Evolutionary conservation across 352 stramenopile species (phyloP).

Genomic region (Ochromonadaceae sp.): DNA sequence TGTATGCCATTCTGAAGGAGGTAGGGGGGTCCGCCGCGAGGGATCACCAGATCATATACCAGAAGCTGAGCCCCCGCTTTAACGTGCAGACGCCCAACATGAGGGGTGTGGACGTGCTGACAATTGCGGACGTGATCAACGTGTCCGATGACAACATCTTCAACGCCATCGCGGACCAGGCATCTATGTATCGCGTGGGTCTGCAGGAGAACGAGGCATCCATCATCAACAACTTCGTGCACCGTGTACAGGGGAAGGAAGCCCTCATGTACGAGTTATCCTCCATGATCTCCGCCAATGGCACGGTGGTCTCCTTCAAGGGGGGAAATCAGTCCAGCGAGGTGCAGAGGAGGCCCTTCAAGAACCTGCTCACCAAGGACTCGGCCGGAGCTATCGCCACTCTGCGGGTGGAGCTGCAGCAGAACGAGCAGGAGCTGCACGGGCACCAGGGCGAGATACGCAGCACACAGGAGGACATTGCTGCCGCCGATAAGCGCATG

Average conservation of each 20-base stretch:
- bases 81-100: no score
- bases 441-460: no score
- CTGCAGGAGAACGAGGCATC: neutral
- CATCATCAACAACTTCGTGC: neutral
- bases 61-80: no score
- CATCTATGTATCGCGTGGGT: neutral
- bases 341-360: neutral
- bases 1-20: no score
- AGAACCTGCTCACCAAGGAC: neutral
- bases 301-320: neutral
- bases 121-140: neutral
- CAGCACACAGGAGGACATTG: no score
- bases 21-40: no score
- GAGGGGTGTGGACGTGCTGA: neutral
- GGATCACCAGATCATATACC: no score
- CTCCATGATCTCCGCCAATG: neutral
- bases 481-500: no score
- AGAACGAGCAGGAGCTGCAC: no score
- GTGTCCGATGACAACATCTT: slow-evolving; percentile 1
- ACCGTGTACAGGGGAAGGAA: neutral
- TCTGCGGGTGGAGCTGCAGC: no score
- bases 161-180: slow-evolving; percentile 9
- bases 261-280: neutral
- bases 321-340: slow-evolving; percentile 1
- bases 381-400: neutral